Evolutionary conservation across 108 stramenopile species (phyloP), one percentile per base, ranked within the genome.

Genomic region (Epithemia pelagica): DNA sequence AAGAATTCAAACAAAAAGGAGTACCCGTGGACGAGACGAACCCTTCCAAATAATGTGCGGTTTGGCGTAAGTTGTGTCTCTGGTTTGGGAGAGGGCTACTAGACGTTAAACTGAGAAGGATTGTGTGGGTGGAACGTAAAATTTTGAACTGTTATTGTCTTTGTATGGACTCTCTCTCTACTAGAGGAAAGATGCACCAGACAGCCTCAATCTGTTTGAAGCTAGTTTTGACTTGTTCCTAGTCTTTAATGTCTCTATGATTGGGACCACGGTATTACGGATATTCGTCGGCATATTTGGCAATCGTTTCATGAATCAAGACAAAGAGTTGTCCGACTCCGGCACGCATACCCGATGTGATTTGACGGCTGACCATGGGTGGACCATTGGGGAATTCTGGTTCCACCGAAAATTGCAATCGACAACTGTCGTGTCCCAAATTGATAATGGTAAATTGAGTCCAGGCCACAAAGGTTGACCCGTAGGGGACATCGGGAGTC

Each of bases 311-410:
- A 19, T 82, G 83, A 15, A 78, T 79, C 58, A 70, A 61, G 26
- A 88, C 83, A 69, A 91, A 91, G 5, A 82, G 67, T 54, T 88
- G 82, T 18, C 82, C 79, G 3, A 84, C 84, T 27, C 90, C 90
- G 26, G 80, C 71, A 54, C 85, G 61, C 87, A 91, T 88, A 37
- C 90, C 90, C 64, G 81, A 82, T 61, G 83, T 83, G 30, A 91
- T 91, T 74, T 91, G 90, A 25, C 85, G 72, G 28, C 72, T 77
- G 25, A 87, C 76, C 77, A 91, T 77, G 23, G 90, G 90, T 28
- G 79, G 79, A 26, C 90, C 87, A 64, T 87, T 88, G 5, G 90
- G 90, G 70, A 91, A 91, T 46, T 88, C 87, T 15, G 90, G 80
- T 57, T 88, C 90, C 18, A 87, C 82, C 5, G 83, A 84, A 59